phyloP scores from a whole-genome alignment of 176 grass and related monocot genomes.

The Eremochloa ophiuroides region DNA sequence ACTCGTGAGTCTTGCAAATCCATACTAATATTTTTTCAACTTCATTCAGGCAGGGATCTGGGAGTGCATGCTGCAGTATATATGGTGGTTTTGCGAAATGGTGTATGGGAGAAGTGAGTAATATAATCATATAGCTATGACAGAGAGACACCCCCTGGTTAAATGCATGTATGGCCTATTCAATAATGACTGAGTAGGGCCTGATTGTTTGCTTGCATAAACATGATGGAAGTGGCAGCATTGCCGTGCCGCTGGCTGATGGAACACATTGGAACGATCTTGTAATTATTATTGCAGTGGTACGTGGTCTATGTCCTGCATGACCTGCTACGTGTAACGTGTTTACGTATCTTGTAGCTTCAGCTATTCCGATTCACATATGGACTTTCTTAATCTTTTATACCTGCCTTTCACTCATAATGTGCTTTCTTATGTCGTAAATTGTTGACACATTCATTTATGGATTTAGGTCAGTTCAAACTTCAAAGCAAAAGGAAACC shows the following conservation, averaged over 20 bases:
- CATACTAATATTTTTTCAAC: conserved; percentile 13
- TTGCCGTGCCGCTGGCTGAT: conserved; percentile 75
- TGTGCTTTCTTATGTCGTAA: background rate
- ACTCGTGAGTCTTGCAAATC: conserved; percentile 1
- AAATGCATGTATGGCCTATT: background rate
- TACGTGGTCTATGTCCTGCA: conserved; percentile 31
- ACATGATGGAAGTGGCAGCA: conserved; percentile 63
- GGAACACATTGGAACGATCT: conserved; percentile 86
- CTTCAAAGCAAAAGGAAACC: conserved; percentile 94
- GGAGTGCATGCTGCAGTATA: conserved; percentile 89
- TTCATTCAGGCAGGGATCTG: conserved; percentile 77
- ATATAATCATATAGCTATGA: background rate
- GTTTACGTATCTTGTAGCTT: background rate
- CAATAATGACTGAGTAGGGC: background rate
- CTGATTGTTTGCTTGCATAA: conserved; percentile 42
- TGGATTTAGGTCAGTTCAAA: conserved; percentile 79
- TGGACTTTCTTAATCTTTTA: background rate
- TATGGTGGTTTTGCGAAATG: conserved; percentile 98
- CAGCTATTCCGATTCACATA: background rate
- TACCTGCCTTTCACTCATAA: background rate
- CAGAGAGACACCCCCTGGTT: background rate
- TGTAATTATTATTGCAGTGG: conserved; percentile 94
- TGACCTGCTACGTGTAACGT: background rate
- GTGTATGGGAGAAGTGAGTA: conserved; percentile 87
- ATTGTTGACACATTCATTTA: background rate